Percentiles rank a stretch among this genome's conserved stretches.
These are phyloP conservation scores for Gnomoniopsis sp. DNA, from an alignment of 2,329 filamentous ascomycete species.

Conservation along the genomic window DNA sequence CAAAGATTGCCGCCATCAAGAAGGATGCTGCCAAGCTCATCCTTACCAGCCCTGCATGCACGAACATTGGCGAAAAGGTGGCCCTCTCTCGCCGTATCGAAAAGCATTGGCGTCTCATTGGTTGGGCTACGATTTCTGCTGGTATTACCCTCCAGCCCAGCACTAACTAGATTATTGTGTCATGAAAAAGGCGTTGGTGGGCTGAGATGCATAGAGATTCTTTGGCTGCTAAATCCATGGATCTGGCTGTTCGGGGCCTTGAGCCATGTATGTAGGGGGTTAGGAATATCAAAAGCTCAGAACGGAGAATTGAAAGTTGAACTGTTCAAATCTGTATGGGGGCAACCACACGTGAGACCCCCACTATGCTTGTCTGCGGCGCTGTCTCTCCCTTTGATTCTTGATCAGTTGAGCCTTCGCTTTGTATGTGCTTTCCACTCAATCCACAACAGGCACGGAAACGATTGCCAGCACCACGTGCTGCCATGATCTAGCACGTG, in stretches of 20 bases:
- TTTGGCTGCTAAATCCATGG: not conserved
- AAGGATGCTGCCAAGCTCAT: constrained; percentile 95
- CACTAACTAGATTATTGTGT: constrained; percentile 8
- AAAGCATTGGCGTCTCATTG: constrained; percentile 97
- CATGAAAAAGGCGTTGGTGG: not conserved
- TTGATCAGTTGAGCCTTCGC: no score
- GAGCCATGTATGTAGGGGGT: not conserved
- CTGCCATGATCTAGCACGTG: no score
- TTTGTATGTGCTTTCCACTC: no score
- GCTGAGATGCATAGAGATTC: not conserved
- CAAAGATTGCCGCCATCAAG: constrained; percentile 95
- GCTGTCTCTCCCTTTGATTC: no score
- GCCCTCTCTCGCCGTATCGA: constrained; percentile 94
- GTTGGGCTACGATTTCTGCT: constrained; percentile 78
- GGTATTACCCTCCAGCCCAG: constrained; percentile 27
- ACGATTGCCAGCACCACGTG: no score
- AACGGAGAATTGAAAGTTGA: not conserved
- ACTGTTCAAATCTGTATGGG: no score
- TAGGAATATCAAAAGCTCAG: constrained; percentile 16
- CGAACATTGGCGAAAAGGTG: constrained; percentile 97
- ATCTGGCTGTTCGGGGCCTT: not conserved
- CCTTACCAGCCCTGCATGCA: constrained; percentile 91
- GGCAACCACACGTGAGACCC: no score
- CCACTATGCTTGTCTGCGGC: not conserved
- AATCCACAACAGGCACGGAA: no score